Evolutionary conservation across 345 rosid genomes (phyloP), one percentile per base, ranked within the genome.

Genomic region (Schrenkiella parvula): DNA sequence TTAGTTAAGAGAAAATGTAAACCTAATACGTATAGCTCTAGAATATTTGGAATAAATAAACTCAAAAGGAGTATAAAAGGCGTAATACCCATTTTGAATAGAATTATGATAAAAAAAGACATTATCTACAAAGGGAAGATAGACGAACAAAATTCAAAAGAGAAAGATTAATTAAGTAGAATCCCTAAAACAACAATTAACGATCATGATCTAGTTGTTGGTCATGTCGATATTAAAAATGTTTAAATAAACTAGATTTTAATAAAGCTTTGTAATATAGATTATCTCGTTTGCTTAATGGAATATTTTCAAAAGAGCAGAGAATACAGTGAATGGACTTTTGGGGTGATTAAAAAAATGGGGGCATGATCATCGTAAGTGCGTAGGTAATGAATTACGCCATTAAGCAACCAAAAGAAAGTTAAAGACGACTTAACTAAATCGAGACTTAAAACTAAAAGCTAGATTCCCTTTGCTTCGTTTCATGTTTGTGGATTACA

Each of bases 261-360:
- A 4, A 34, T 17, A 32, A 55, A 50, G 14, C 23, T 46, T 23
- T 22, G 44, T 66, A 47, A 4, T 57, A 39, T 48, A 66, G 44
- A 74, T 73, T 46, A 73, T 74, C 61, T 65, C 12, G 39, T 65
- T 50, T 42, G 47, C 63, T 46, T 21, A 46, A 68, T 35, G 64
- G 64, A 68, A 60, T 68, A 52, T 15, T 56, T 41, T 68, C 41
- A 44, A 60, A 74, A 61, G 64, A 75, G 64, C 23, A 42, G 34
- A 37, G 32, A 22, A 69, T 76, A 64, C 71, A 69, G 46, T 70
- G 80, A 63, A 76, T 34, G 66, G 37, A 62, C 70, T 76, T 68
- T 76, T 29, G 29, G 70, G 52, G 65, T 69, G 52, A 76, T 11
- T 76, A 69, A 6, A 69, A 37, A 26, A 63, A 6, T 55, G 25